Evolutionary conservation across 2,329 filamentous ascomycete genomes (phyloP).

Genomic region (Alternaria angustiovoidea): DNA sequence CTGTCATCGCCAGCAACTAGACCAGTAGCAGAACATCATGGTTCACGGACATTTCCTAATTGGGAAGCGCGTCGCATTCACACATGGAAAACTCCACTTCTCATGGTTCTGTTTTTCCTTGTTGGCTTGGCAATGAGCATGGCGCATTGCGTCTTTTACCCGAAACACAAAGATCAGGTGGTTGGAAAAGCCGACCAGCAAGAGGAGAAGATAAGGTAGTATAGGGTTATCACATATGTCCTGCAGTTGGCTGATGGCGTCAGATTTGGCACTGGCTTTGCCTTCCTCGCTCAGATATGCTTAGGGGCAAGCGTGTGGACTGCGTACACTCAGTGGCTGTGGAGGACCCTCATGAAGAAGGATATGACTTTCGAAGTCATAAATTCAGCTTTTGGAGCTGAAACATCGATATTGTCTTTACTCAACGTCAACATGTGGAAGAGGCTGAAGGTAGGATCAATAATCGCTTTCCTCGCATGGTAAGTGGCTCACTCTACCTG

Average conservation of each 20-base stretch:
- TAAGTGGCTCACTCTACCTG: background rate
- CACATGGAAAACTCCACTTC: background rate
- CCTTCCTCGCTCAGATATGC: conserved; percentile 5
- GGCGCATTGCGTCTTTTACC: background rate
- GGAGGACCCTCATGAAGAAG: background rate
- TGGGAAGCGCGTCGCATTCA: background rate
- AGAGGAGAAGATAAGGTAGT: background rate
- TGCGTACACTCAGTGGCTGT: background rate
- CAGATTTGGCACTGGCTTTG: conserved; percentile 4
- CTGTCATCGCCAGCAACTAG: background rate
- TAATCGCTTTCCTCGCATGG: conserved; percentile 1
- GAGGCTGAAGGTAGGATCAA: background rate
- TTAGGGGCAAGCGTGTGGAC: conserved; percentile 1
- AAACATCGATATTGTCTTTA: background rate
- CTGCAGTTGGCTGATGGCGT: background rate
- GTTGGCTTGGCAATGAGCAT: background rate
- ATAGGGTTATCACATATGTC: background rate
- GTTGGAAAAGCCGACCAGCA: background rate
- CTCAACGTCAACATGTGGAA: background rate
- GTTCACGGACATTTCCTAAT: background rate
- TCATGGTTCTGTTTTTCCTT: background rate
- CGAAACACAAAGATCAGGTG: background rate
- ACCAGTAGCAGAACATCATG: background rate
- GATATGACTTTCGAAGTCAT: background rate
- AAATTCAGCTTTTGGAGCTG: background rate